These are phyloP conservation scores for Teunomyces atbi DNA, from an alignment of 805 yeast genomes.

Conservation along the genomic window DNA sequence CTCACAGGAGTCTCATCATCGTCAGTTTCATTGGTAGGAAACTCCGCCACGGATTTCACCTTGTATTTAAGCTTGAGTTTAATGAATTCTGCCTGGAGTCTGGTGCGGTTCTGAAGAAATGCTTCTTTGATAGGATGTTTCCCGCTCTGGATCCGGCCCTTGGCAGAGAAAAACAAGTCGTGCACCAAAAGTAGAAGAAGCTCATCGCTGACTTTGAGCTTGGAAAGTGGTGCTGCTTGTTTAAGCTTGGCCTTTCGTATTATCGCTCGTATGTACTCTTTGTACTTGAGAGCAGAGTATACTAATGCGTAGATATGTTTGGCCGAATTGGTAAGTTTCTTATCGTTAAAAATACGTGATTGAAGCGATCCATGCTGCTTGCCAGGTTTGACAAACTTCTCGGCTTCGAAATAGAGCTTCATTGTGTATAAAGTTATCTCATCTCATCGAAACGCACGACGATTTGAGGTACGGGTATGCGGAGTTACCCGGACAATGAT, in stretches of 20 bases:
- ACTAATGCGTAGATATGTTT: conserved; percentile 86
- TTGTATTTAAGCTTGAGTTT: conserved; percentile 73
- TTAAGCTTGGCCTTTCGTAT: conserved; percentile 69
- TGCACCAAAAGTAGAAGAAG: conserved; percentile 70
- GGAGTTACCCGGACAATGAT: conserved; percentile 1
- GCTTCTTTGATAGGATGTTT: conserved; percentile 85
- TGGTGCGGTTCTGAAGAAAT: conserved; percentile 70
- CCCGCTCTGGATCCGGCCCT: conserved; percentile 84
- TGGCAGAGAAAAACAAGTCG: conserved; percentile 71
- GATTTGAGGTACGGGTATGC: not conserved
- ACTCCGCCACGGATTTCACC: conserved; percentile 53
- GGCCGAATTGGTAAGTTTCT: conserved; percentile 50
- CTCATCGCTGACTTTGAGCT: conserved; percentile 46
- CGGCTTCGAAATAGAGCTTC: conserved; percentile 46
- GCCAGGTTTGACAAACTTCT: conserved; percentile 30
- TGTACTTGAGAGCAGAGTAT: conserved; percentile 70
- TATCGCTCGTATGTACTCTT: conserved; percentile 59
- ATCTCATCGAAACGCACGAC: not conserved
- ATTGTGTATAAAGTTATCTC: conserved; percentile 15
- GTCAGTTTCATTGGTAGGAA: conserved; percentile 43
- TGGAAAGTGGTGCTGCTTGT: conserved; percentile 39
- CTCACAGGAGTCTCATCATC: conserved; percentile 70
- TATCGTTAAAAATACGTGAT: conserved; percentile 37
- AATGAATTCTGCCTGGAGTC: conserved; percentile 78
- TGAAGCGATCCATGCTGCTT: conserved; percentile 33